Evolutionary conservation across 2,329 filamentous ascomycete species (phyloP).

Genomic region (Penicillium sp.): DNA sequence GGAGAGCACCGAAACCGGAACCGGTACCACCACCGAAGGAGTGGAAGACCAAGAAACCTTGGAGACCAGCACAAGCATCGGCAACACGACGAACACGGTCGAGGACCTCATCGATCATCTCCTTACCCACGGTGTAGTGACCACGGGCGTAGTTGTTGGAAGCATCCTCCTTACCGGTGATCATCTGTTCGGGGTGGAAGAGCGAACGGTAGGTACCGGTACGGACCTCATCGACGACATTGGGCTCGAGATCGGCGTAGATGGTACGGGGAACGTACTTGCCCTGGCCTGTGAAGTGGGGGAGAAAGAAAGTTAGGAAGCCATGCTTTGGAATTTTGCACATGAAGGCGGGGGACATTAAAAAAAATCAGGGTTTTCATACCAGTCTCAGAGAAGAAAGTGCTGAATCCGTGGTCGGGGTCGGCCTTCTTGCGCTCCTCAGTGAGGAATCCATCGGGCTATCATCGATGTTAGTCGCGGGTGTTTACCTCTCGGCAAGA

Average conservation of each 20-base stretch:
- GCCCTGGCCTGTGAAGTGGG: constrained; percentile 70
- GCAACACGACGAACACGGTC: constrained; percentile 97
- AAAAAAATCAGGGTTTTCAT: constrained; percentile 44
- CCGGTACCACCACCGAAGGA: constrained; percentile 98
- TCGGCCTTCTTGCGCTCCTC: constrained; percentile 94
- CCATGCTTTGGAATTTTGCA: constrained; percentile 11
- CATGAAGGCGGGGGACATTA: constrained; percentile 11
- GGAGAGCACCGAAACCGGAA: constrained; percentile 94
- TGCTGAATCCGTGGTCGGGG: constrained; percentile 97
- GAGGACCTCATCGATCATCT: constrained; percentile 95
- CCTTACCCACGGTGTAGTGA: constrained; percentile 99
- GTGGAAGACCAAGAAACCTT: constrained; percentile 99
- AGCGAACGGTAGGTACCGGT: constrained; percentile 93
- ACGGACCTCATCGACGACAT: constrained; percentile 98
- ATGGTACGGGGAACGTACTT: constrained; percentile 99
- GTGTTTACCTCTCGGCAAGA: constrained; percentile 20
- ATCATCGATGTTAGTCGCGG: constrained; percentile 30
- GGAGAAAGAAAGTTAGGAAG: constrained; percentile 21
- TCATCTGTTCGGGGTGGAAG: constrained; percentile 99
- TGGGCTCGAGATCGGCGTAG: constrained; percentile 99
- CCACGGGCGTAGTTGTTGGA: constrained; percentile 99
- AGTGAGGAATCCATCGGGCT: constrained; percentile 98
- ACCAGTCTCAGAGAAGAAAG: constrained; percentile 99
- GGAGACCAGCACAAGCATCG: constrained; percentile 96
- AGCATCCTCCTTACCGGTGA: constrained; percentile 99